A percentile compares a stretch with the other conserved stretches of the same genome.
phyloP scores from a whole-genome alignment of 768 basidiomycete species.

The Auricularia sp. region DNA sequence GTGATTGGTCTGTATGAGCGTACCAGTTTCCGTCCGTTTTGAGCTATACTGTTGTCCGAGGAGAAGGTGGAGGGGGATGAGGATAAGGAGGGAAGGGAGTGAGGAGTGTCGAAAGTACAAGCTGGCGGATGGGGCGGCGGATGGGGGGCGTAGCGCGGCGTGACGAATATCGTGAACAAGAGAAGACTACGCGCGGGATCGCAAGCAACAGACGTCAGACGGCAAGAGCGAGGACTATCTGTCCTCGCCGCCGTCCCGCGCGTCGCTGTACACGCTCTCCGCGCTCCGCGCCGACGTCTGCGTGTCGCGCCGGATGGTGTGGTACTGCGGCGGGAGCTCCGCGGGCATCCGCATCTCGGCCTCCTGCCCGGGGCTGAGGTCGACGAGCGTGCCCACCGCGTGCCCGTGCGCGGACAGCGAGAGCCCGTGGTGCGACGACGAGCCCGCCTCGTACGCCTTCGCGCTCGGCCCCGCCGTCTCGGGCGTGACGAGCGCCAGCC shows the following conservation, averaged over 20 bases:
- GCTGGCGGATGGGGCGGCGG: no score
- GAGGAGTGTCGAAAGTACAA: no score
- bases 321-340: conserved; percentile 2
- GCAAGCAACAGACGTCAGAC: no score
- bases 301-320: not conserved
- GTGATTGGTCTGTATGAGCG: not conserved
- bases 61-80: not conserved
- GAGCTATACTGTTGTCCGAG: not conserved
- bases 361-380: not conserved
- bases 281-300: not conserved
- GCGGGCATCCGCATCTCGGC: not conserved
- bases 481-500: not conserved
- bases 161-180: no score
- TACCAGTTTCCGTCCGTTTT: not conserved
- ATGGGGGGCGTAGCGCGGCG: no score
- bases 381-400: not conserved
- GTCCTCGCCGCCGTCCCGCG: not conserved
- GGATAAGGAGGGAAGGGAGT: not conserved
- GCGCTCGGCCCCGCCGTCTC: not conserved
- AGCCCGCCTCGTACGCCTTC: not conserved
- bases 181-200: not conserved
- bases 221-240: not conserved
- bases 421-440: not conserved
- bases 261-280: not conserved
- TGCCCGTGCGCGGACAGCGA: no score